Percentiles rank a stretch among this genome's conserved stretches.
Conservation (phyloP, 352 stramenopile species). For the Phytopythium sindhum region DNA sequence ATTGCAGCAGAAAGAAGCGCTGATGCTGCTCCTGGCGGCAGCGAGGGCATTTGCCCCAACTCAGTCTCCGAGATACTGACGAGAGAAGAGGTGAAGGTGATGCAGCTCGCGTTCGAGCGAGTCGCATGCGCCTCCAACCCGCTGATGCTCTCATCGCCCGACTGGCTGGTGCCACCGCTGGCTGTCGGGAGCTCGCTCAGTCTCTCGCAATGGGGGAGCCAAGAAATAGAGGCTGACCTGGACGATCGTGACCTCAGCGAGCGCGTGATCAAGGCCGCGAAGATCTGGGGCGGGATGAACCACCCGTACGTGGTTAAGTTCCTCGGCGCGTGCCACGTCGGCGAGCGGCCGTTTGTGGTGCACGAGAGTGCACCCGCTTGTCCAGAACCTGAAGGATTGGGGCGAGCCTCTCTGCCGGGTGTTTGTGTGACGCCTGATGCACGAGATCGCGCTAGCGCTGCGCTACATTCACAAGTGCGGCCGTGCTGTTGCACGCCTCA, state of each 20-base stretch:
- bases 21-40: neutral
- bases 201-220: neutral
- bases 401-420: neutral
- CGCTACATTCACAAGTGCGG: neutral
- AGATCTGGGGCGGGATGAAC: neutral
- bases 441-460: constrained; percentile 1
- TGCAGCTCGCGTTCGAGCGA: neutral
- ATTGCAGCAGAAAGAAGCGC: neutral
- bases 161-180: neutral
- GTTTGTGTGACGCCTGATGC: neutral
- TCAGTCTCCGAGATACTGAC: neutral
- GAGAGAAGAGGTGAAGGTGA: neutral
- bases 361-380: neutral
- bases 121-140: neutral
- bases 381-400: neutral
- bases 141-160: neutral
- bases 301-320: constrained; percentile 1
- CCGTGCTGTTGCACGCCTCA: neutral
- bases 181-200: neutral
- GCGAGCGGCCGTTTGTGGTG: neutral
- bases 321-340: constrained; percentile 6
- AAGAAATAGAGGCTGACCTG: neutral
- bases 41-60: neutral
- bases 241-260: neutral
- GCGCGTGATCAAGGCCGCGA: neutral